These are phyloP conservation scores for Trichoderma gamsii DNA, from an alignment of 495 filamentous ascomycete species.

Conservation along the genomic window DNA sequence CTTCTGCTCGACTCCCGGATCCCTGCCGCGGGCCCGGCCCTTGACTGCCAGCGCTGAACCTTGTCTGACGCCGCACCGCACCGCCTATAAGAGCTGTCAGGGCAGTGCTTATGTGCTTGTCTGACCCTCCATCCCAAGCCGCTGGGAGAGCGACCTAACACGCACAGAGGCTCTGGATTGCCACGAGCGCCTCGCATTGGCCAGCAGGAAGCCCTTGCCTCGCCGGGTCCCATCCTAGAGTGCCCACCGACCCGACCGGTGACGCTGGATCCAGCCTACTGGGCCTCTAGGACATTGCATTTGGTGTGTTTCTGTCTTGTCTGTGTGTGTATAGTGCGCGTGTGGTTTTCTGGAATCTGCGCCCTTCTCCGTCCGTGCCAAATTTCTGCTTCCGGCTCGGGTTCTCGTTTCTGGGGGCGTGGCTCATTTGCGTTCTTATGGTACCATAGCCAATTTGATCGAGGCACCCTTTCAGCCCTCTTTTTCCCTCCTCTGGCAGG, in stretches of 20 bases:
- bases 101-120: slow-evolving; percentile 9
- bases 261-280: slow-evolving; percentile 10
- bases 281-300: neutral
- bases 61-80: neutral
- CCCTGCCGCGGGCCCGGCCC: neutral
- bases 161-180: neutral
- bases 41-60: neutral
- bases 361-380: neutral
- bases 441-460: neutral
- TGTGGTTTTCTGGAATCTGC: neutral
- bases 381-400: neutral
- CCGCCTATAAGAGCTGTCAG: neutral
- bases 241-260: neutral
- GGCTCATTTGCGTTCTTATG: neutral
- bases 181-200: slow-evolving; percentile 7
- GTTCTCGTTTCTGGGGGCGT: neutral
- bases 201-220: neutral
- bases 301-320: neutral
- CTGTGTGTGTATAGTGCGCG: neutral
- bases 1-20: neutral
- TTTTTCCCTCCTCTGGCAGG: neutral
- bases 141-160: slow-evolving; percentile 5
- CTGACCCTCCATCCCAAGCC: slow-evolving; percentile 12
- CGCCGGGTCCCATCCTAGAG: neutral
- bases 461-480: neutral